Conservation (phyloP, 2,329 filamentous ascomycete species). For the Claviceps citrina region DNA sequence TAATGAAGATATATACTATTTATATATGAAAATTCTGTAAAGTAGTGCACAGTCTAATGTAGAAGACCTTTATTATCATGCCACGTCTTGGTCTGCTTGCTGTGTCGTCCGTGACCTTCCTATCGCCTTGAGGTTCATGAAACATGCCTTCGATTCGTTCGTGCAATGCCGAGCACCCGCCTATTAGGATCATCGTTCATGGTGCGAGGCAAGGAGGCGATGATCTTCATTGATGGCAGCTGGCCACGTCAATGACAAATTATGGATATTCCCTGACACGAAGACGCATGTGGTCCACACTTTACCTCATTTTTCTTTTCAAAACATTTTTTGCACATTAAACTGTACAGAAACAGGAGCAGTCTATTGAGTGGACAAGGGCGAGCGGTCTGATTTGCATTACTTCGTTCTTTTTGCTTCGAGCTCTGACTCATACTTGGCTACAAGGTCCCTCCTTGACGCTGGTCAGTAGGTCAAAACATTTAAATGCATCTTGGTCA, state of each 20-base stretch:
- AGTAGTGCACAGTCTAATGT: no score
- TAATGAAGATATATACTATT: no score
- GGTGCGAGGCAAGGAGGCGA: not conserved
- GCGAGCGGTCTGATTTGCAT: not conserved
- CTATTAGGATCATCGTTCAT: not conserved
- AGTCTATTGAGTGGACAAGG: not conserved
- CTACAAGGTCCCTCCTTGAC: constrained; percentile 41
- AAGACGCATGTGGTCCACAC: no score
- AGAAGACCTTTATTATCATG: no score
- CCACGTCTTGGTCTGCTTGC: not conserved
- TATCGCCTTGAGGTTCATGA: not conserved
- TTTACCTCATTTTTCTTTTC: no score
- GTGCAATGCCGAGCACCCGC: not conserved
- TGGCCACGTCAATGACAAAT: not conserved
- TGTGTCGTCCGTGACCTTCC: no score
- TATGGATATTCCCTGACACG: no score
- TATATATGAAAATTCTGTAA: no score
- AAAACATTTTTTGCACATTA: not conserved
- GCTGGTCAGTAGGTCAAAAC: not conserved
- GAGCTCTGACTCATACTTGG: constrained; percentile 43
- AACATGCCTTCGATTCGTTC: not conserved
- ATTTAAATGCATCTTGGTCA: not conserved
- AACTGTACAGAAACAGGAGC: not conserved
- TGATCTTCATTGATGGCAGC: not conserved
- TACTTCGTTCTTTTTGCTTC: constrained; percentile 41